Base-by-base conservation (phyloP, 352 stramenopile genomes). In the Pseudoperonospora humuli region DNA sequence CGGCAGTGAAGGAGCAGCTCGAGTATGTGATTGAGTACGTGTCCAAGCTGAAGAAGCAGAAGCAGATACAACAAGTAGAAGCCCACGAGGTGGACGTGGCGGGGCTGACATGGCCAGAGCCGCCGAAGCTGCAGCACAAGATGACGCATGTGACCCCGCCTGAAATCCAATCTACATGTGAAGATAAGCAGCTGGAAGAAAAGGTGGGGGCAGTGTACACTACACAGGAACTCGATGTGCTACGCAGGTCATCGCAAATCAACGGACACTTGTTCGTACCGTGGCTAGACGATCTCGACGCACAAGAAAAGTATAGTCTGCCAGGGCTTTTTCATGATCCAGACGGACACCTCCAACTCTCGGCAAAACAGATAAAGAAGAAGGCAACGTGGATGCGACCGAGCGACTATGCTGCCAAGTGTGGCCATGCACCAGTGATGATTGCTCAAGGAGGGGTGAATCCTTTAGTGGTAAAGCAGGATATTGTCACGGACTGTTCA, bases 401-500 rank as follows among this genome's bases (percentile, higher is more conserved):
- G 0, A 73, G 54, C 33, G 73, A 84, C 3, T 89, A 78, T 39
- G 62, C 62, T 7, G 39, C 51, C 7, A 39, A 70, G 7, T 86
- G 75, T 17, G 67, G 63, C 3, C 38, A 65, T 0, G 27, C 60
- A 14, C 79, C 82, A 1, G 65, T 84, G 29, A 89, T 93, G 76
- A 75, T 92, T 21, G 61, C 65, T 20, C 19, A 41, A 1, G 59
- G 54, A 33, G 67, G 44, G 39, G 77, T 93, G 35, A 85, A 70
- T 19, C 77, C 82, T 25, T 63, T 88, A 36, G 65, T 70, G 23
- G 77, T 93, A 23, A 89, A 89, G 49, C 81, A 93, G 51, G 87
- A 97, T 38, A 73, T 92, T 28, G 88, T 97, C 7, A 91, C 80
- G 2, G 87, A 97, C 61, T 97, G 91, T 56, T 96, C 84, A 37